Evolutionary conservation across 148 eudicot species (phyloP).

Genomic region (Dianthus caryophyllus): DNA sequence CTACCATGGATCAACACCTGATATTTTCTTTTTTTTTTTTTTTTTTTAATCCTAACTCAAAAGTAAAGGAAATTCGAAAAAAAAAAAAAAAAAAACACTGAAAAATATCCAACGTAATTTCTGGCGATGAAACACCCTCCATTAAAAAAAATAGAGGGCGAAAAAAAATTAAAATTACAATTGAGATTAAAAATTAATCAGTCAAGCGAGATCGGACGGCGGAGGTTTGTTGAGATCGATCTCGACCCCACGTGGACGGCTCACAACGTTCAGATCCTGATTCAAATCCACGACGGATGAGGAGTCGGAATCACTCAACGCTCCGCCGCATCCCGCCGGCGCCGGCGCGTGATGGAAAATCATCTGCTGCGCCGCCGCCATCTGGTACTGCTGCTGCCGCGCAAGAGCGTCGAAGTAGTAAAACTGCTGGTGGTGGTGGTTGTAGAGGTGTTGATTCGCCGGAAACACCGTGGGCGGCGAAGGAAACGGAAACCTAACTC

Average conservation of each 20-base stretch:
- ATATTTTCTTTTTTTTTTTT: not conserved
- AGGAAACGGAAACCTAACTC: too few relatives aligned
- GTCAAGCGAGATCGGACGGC: conserved; percentile 38
- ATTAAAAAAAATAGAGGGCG: too few relatives aligned
- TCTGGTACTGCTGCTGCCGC: conserved; percentile 10
- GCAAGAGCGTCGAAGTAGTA: conserved; percentile 26
- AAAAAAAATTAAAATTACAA: too few relatives aligned
- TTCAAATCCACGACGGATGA: conserved; percentile 54
- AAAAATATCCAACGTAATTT: conserved; percentile 1
- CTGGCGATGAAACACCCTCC: not conserved
- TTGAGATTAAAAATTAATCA: conserved; percentile 16
- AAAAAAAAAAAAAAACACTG: not conserved
- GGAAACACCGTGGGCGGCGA: conserved; percentile 18
- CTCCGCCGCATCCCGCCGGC: conserved; percentile 17
- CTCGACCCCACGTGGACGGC: conserved; percentile 17
- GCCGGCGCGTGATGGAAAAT: conserved; percentile 18
- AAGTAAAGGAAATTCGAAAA: conserved; percentile 4
- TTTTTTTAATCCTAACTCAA: conserved; percentile 15
- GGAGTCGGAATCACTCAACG: conserved; percentile 51
- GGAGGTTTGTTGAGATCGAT: conserved; percentile 57
- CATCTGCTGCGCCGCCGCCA: not conserved
- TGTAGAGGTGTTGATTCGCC: too few relatives aligned
- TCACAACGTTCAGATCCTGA: conserved; percentile 20
- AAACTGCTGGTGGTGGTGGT: conserved; percentile 12
- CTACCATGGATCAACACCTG: conserved; percentile 16